Evolutionary conservation across 768 basidiomycete genomes (phyloP).

Genomic region (Russula griseocarnosa): DNA sequence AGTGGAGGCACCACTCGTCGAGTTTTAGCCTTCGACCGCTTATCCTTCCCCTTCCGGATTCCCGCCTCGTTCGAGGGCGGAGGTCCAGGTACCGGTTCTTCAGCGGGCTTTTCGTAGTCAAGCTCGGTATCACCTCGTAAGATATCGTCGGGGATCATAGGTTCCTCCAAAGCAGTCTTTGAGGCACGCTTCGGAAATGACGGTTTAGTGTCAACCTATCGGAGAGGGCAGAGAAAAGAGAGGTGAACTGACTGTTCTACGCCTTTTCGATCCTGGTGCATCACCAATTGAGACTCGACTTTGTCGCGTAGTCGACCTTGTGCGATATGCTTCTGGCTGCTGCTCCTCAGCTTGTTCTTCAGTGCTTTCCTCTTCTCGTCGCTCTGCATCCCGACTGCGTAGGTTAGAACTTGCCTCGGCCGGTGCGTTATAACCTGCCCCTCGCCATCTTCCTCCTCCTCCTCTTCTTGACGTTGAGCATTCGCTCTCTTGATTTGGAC

Average conservation of each 20-base stretch:
- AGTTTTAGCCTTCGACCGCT: background rate
- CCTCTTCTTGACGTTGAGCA: conserved; percentile 14
- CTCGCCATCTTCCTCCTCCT: conserved; percentile 13
- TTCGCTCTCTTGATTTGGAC: background rate
- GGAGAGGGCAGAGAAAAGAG: background rate
- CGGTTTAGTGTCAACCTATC: background rate
- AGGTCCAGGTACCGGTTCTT: background rate
- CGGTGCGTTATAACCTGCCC: background rate
- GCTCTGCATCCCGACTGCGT: background rate
- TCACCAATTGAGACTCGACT: background rate
- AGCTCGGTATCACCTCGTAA: background rate
- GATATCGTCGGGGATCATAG: background rate
- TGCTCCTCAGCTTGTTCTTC: background rate
- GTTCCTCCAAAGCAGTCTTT: background rate
- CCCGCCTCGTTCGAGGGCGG: background rate
- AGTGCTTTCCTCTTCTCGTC: background rate
- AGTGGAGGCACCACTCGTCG: background rate
- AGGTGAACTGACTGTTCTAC: background rate
- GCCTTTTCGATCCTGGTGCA: background rate
- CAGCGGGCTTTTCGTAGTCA: background rate
- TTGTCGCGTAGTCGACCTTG: background rate
- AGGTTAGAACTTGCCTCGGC: background rate
- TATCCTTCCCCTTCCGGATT: background rate
- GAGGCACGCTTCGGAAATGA: background rate
- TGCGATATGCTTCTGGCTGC: background rate